A percentile compares a stretch with the other conserved stretches of the same genome.
Conservation (phyloP, 345 rosid species). For the rapeseed (Brassica napus) region Da-Ae NC_063452.1:2117501-2118000, state of each 20-base stretch:
- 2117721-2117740: neutral
- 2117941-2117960: too few species aligned
- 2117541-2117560: neutral
- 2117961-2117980: too few species aligned
- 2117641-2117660: conserved; percentile 55
- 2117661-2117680: neutral
- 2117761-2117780: neutral
- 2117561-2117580: neutral
- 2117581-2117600: conserved; percentile 61
- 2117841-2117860: too few species aligned
- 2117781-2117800: neutral
- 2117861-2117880: too few species aligned
- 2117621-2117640: conserved; percentile 58
- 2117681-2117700: neutral
- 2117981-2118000: too few species aligned
- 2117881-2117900: too few species aligned
- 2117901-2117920: too few species aligned
- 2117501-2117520: neutral
- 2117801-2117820: neutral
- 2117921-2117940: too few species aligned
- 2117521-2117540: neutral
- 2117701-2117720: neutral
- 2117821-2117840: too few species aligned
- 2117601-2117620: conserved; percentile 59
- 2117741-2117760: too few species aligned